Evolutionary conservation across 495 filamentous ascomycete genomes (phyloP), one percentile per base, ranked within the genome.

Genomic region (Endocarpon pusillum): DNA sequence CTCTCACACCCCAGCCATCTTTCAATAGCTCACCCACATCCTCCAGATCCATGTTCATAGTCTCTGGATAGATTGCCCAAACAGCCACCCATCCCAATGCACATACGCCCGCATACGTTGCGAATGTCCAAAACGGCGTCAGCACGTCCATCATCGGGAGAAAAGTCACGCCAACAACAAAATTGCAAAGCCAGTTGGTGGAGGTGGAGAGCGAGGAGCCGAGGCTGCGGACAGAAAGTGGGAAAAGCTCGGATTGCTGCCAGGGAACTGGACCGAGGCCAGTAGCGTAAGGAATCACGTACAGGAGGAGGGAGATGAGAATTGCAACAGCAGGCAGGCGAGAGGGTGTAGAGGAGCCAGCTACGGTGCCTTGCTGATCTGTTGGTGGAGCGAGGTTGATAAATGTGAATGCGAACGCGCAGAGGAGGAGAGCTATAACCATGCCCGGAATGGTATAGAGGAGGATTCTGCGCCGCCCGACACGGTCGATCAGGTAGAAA

Each of bases 211-310:
- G 43, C 0, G 73, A 74, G 20, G 80, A 86, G 4, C 86, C 86
- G 1, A 91, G 47, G 0, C 77, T 78, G 19, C 86, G 79, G 5
- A 92, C 81, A 28, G 69, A 71, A 41, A 93, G 65, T 4, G 84
- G 74, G 46, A 94, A 93, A 11, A 94, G 69, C 58, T 94, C 86
- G 42, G 71, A 76, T 51, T 92, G 83, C 59, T 87, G 83, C 86
- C 86, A 94, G 1, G 86, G 85, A 2, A 94, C 81, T 38, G 82
- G 84, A 3, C 86, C 86, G 3, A 94, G 63, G n/a, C 86, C 86
- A 5, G 82, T 59, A 7, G 86, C 85, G 46, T 89, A 94, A 0
- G 72, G 71, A 33, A 78, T 75, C 1, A 87, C 83, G 49, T 87
- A 94, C n/a, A 81, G 33, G 43, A 79, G 75, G 47, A 93, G 69